Evolutionary conservation across 2,329 filamentous ascomycete genomes (phyloP).

Genomic region (Fusarium globosum): DNA sequence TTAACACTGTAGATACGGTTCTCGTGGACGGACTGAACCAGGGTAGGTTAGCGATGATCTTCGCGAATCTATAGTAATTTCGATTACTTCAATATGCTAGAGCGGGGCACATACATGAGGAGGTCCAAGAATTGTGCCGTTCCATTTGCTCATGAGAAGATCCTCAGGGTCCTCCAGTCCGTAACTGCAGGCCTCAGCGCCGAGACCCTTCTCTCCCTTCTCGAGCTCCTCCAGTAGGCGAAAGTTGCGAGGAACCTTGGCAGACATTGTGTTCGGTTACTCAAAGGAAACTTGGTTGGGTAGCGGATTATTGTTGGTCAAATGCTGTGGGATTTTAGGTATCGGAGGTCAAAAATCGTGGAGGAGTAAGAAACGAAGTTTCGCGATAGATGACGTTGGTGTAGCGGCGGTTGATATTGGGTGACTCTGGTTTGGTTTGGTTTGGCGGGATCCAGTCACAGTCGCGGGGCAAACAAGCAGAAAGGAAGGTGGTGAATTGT

Average conservation of each 20-base stretch:
- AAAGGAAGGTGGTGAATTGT: constrained; percentile 32
- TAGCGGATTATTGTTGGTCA: neutral
- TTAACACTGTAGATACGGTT: constrained; percentile 99
- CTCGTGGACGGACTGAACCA: constrained; percentile 85
- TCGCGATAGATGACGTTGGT: constrained; percentile 32
- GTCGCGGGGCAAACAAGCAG: constrained; percentile 33
- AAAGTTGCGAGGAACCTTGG: constrained; percentile 91
- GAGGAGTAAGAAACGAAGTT: constrained; percentile 6
- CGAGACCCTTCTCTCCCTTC: constrained; percentile 97
- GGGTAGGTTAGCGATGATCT: constrained; percentile 17
- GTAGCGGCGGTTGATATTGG: constrained; percentile 35
- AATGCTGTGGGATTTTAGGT: neutral
- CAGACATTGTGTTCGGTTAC: constrained; percentile 46
- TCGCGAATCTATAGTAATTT: neutral
- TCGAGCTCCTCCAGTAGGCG: constrained; percentile 96
- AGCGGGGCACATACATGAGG: constrained; percentile 77
- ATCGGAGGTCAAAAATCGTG: neutral
- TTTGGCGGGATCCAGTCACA: constrained; percentile 20
- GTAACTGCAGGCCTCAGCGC: constrained; percentile 97
- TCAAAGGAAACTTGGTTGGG: neutral
- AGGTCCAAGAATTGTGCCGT: constrained; percentile 95
- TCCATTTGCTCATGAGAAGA: constrained; percentile 98
- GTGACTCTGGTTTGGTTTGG: constrained; percentile 24
- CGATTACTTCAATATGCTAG: neutral
- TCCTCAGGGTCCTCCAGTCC: constrained; percentile 95